A percentile compares a stretch with the other conserved stretches of the same genome.
These are phyloP conservation scores for Hypoxylon subgilvum DNA, from an alignment of 495 filamentous ascomycete genomes.

Conservation along the genomic window DNA sequence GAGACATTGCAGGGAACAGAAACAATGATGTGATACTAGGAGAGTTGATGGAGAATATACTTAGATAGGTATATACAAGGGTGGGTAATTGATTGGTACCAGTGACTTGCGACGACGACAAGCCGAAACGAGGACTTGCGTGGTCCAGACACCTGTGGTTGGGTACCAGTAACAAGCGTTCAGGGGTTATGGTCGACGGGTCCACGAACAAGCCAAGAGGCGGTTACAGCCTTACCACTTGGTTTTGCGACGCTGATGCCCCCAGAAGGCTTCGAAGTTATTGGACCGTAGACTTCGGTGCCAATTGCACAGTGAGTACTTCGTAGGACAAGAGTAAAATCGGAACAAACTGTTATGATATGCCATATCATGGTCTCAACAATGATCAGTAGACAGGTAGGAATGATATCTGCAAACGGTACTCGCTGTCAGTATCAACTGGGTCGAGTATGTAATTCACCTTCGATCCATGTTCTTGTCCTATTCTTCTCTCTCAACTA, in stretches of 20 bases:
- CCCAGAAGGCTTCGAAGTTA: conserved; percentile 3
- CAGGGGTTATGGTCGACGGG: conserved; percentile 28
- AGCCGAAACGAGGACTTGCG: conserved; percentile 4
- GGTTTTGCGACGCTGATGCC: conserved; percentile 22
- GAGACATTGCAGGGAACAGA: conserved; percentile 19
- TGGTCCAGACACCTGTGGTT: conserved; percentile 1
- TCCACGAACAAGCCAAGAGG: conserved; percentile 23
- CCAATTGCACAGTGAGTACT: background rate
- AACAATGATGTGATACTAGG: conserved; percentile 31
- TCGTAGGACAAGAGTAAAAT: background rate
- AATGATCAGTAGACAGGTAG: background rate
- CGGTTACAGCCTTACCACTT: conserved; percentile 33
- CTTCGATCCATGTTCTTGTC: conserved; percentile 7
- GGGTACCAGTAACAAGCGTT: conserved; percentile 26
- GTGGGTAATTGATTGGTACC: conserved; percentile 11
- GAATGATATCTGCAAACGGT: background rate
- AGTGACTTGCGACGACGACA: conserved; percentile 12
- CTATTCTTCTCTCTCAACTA: conserved; percentile 2
- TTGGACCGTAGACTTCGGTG: too few relatives aligned
- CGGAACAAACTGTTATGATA: background rate
- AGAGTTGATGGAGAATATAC: conserved; percentile 10
- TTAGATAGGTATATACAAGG: conserved; percentile 9
- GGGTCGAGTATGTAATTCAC: background rate
- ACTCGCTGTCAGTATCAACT: conserved; percentile 1
- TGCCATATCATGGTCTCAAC: background rate